These are phyloP conservation scores for Tremella mesenterica DNA, from an alignment of 768 basidiomycete species.

Conservation along the genomic window DNA sequence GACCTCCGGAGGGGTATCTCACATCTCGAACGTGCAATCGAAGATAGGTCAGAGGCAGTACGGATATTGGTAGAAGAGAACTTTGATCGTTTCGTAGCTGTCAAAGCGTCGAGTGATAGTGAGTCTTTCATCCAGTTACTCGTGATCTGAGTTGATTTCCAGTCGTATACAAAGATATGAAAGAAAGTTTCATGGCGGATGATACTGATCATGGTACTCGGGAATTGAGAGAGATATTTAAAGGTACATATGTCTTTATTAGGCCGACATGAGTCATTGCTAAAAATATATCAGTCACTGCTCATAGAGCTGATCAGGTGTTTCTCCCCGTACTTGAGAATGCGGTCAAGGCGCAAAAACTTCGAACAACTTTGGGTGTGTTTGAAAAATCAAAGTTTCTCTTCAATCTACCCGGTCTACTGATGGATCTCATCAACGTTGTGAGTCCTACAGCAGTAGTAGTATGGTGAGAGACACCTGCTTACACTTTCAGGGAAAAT, in stretches of 20 bases:
- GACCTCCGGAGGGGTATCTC: constrained; percentile 72
- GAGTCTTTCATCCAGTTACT: constrained; percentile 11
- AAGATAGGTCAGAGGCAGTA: constrained; percentile 87
- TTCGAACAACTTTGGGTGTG: constrained; percentile 84
- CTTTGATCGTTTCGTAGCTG: constrained; percentile 93
- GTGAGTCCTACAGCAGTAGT: constrained; percentile 52
- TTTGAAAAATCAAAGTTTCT: constrained; percentile 97
- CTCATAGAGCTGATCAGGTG: constrained; percentile 85
- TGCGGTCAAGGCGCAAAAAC: constrained; percentile 82
- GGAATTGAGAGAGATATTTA: constrained; percentile 72
- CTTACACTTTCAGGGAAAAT: constrained; percentile 62
- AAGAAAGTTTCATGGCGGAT: constrained; percentile 68
- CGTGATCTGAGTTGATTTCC: neutral
- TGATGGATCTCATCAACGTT: constrained; percentile 79
- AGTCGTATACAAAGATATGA: constrained; percentile 91
- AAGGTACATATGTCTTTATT: constrained; percentile 58
- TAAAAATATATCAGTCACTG: constrained; percentile 56
- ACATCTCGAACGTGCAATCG: constrained; percentile 67
- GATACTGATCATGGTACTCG: constrained; percentile 73
- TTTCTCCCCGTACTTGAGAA: constrained; percentile 95
- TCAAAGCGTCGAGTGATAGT: constrained; percentile 96
- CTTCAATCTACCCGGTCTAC: constrained; percentile 89
- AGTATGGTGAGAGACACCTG: neutral
- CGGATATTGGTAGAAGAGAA: constrained; percentile 92
- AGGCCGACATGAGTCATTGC: neutral